Base-by-base conservation (phyloP, 495 filamentous ascomycete species). In the Xylaria cubensis region DNA sequence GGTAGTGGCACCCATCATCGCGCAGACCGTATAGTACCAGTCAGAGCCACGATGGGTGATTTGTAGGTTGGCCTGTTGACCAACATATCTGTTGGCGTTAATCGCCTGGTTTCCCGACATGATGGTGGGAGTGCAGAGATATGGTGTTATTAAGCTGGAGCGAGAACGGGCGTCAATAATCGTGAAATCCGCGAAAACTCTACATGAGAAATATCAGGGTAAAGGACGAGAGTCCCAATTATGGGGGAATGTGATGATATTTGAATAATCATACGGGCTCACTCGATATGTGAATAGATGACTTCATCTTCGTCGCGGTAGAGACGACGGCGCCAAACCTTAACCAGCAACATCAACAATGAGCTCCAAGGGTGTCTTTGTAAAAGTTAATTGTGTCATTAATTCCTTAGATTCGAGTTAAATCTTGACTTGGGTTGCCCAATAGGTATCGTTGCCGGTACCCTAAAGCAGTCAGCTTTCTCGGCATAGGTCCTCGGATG, bases 11-110 rank as follows among this genome's bases (percentile, higher is more conserved):
- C 76, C 82, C 82, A 89, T 88, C 9, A 88, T 70, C 10, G 88
- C 82, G 42, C 81, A 84, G 44, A 89, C 82, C 21, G 88, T 86
- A 84, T 87, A 93, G 48, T 81, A 81, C 74, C 76, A 81, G 72
- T 82, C 72, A 26, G 79, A 90, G 62, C 89, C 91, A 80, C 85
- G 89, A 41, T 79, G 80, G 34, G 90, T 92, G 74, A 92, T 88
- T 74, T 84, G 81, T 62, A 92, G 87, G 69, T 88, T 82, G 39
- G 82, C 85, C 19, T 79, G 77, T 24, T 74, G 72, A 26, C 46
- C 77, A 48, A 80, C 74, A 70, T 74, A 67, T 8, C 74, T 74
- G 66, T 90, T 90, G 81, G 84, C 78, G 53, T 81, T 77, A 12
- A 90, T 78, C 19, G 87, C 89, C 70, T 86, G 80, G 74, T 90